Conservation (phyloP, 306 rosid genomes). For the Elaeagnus macrophylla region DNA sequence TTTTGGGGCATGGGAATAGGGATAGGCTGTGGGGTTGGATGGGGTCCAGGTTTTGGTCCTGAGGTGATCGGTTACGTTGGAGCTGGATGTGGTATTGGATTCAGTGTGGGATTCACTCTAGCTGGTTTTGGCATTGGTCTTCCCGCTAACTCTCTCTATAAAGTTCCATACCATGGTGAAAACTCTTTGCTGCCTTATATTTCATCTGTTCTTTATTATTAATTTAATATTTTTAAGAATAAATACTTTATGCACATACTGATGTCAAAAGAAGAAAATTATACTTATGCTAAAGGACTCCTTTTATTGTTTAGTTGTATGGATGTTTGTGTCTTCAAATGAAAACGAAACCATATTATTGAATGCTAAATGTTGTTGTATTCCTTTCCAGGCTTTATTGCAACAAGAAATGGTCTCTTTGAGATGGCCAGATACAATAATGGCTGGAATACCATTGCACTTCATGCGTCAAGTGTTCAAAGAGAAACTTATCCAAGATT, state of each 20-base stretch:
- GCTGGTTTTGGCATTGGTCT: slow-evolving; percentile 80
- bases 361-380: slow-evolving; percentile 6
- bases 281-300: too few relatives aligned
- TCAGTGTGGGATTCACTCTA: slow-evolving; percentile 71
- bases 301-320: too few relatives aligned
- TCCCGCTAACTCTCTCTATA: slow-evolving; percentile 53
- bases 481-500: slow-evolving; percentile 47
- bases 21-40: slow-evolving; percentile 89
- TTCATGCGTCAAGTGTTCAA: slow-evolving; percentile 39
- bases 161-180: slow-evolving; percentile 55
- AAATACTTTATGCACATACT: too few relatives aligned
- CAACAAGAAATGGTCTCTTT: slow-evolving; percentile 40
- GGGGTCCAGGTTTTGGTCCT: slow-evolving; percentile 99
- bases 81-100: slow-evolving; percentile 92
- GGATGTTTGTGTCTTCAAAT: too few relatives aligned
- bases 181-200: neutral
- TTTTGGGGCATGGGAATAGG: slow-evolving; percentile 97
- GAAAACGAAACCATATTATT: too few relatives aligned
- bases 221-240: neutral
- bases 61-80: slow-evolving; percentile 90
- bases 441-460: slow-evolving; percentile 35
- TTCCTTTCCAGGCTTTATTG: slow-evolving; percentile 30
- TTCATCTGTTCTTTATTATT: neutral
- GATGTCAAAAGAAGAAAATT: neutral
- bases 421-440: slow-evolving; percentile 34